A percentile compares a stretch with the other conserved stretches of the same genome.
phyloP scores from a whole-genome alignment of 2,329 filamentous ascomycete species.

The Paraphaeosphaeria sporulosa region DNA sequence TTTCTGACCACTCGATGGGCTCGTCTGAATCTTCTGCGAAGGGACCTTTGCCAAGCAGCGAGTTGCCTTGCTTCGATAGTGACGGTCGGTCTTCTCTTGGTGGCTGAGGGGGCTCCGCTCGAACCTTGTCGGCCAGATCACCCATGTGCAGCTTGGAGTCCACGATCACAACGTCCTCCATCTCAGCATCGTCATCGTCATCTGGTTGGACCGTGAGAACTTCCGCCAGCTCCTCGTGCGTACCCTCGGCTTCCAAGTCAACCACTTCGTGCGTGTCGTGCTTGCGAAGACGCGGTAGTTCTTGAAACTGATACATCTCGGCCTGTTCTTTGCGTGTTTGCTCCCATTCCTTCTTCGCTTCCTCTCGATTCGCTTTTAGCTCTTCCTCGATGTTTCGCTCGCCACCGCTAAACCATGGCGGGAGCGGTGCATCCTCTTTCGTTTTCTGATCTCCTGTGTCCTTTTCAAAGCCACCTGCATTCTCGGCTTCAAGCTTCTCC shows the following conservation, averaged over 20 bases:
- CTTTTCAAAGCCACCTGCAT: slow-evolving; percentile 72
- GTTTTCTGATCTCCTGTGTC: slow-evolving; percentile 50
- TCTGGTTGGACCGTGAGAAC: slow-evolving; percentile 71
- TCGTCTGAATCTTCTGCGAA: slow-evolving; percentile 46
- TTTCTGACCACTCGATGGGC: slow-evolving; percentile 62
- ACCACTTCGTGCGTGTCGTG: slow-evolving; percentile 60
- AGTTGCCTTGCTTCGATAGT: slow-evolving; percentile 30
- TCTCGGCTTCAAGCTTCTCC: slow-evolving; percentile 60
- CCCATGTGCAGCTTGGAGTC: slow-evolving; percentile 49
- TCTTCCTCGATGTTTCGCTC: slow-evolving; percentile 61
- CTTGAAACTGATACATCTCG: slow-evolving; percentile 70
- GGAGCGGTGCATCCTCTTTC: slow-evolving; percentile 66
- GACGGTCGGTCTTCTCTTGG: slow-evolving; percentile 27
- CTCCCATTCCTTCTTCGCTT: slow-evolving; percentile 59
- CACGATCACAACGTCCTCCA: slow-evolving; percentile 43
- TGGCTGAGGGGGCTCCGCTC: slow-evolving; percentile 51
- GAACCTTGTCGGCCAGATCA: slow-evolving; percentile 54
- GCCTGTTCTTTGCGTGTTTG: slow-evolving; percentile 63
- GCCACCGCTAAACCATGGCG: slow-evolving; percentile 75
- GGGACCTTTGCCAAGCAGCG: slow-evolving; percentile 26
- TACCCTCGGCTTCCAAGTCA: slow-evolving; percentile 54
- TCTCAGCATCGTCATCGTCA: slow-evolving; percentile 56
- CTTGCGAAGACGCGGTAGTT: slow-evolving; percentile 64
- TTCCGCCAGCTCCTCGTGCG: slow-evolving; percentile 57
- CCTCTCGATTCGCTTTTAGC: slow-evolving; percentile 58